Evolutionary conservation across 1,139 yeast species (phyloP).

Genomic region (Lodderomyces elongisporus): DNA sequence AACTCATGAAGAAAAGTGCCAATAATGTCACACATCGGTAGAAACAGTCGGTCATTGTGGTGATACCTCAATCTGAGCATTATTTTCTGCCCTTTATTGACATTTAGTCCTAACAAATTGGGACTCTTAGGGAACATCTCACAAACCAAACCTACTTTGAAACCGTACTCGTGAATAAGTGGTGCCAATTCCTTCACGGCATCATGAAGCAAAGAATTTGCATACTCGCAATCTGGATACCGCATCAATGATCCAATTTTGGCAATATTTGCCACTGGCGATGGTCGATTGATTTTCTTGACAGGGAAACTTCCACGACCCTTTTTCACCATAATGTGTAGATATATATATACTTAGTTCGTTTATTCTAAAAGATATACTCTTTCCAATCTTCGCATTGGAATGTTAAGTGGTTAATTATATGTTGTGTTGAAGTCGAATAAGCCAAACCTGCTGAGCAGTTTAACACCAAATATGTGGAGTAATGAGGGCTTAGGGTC

Average conservation of each 20-base stretch:
- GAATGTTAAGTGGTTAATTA: too few species aligned
- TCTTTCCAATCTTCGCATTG: too few species aligned
- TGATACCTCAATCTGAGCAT: slow-evolving; percentile 65
- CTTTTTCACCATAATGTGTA: slow-evolving; percentile 13
- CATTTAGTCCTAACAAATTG: slow-evolving; percentile 72
- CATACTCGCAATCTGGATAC: slow-evolving; percentile 52
- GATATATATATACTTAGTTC: slow-evolving; percentile 20
- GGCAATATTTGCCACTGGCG: slow-evolving; percentile 47
- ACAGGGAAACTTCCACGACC: slow-evolving; percentile 11
- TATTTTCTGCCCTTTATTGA: slow-evolving; percentile 76
- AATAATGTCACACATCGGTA: slow-evolving; percentile 61
- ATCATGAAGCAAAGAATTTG: slow-evolving; percentile 53
- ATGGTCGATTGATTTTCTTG: slow-evolving; percentile 14
- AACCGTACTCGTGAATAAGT: slow-evolving; percentile 61
- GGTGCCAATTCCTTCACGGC: slow-evolving; percentile 66
- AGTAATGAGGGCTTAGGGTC: too few species aligned
- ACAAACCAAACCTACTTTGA: slow-evolving; percentile 63
- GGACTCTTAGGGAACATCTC: slow-evolving; percentile 82
- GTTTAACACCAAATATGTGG: too few species aligned
- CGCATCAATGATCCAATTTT: slow-evolving; percentile 55
- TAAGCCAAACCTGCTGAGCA: too few species aligned
- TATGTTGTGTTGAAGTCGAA: too few species aligned
- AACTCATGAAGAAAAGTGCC: slow-evolving; percentile 90
- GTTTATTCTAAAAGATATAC: neutral
- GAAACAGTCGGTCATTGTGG: slow-evolving; percentile 50